These are phyloP conservation scores for Penicillium silybi DNA, from an alignment of 495 filamentous ascomycete genomes.

Conservation along the genomic window DNA sequence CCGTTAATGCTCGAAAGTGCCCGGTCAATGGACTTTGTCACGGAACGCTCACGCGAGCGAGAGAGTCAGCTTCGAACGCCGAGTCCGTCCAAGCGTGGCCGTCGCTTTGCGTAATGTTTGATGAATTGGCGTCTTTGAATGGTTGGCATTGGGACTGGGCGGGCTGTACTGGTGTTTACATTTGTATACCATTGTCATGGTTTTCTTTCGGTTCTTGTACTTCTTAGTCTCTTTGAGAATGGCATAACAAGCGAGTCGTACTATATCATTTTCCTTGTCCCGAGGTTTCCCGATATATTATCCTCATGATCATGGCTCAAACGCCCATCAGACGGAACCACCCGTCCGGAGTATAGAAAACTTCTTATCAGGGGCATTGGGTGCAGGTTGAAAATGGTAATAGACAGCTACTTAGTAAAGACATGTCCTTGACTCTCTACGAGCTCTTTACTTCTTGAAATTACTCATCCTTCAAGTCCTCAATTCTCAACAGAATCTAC, in stretches of 20 bases:
- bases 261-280: not conserved
- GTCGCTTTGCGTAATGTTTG: constrained; percentile 22
- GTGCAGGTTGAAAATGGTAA: not conserved
- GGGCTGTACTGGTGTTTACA: constrained; percentile 1
- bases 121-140: constrained; percentile 16
- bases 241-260: not conserved
- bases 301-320: not conserved
- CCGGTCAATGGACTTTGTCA: constrained; percentile 28
- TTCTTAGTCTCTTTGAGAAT: not conserved
- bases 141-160: not conserved
- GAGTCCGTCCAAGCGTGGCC: constrained; percentile 35
- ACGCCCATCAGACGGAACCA: no score
- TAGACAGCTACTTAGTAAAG: not conserved
- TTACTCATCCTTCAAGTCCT: not conserved
- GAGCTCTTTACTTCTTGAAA: no score
- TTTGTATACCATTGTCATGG: not conserved
- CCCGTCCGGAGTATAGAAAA: no score
- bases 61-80: constrained; percentile 34
- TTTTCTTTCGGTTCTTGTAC: constrained; percentile 10
- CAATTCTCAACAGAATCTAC: not conserved
- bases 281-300: not conserved
- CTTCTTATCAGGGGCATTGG: not conserved
- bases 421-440: not conserved
- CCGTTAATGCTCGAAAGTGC: constrained; percentile 38
- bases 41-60: constrained; percentile 35